Evolutionary conservation across 129 eudicot species (phyloP).

Genomic region (Flaveria ramosissima): DNA sequence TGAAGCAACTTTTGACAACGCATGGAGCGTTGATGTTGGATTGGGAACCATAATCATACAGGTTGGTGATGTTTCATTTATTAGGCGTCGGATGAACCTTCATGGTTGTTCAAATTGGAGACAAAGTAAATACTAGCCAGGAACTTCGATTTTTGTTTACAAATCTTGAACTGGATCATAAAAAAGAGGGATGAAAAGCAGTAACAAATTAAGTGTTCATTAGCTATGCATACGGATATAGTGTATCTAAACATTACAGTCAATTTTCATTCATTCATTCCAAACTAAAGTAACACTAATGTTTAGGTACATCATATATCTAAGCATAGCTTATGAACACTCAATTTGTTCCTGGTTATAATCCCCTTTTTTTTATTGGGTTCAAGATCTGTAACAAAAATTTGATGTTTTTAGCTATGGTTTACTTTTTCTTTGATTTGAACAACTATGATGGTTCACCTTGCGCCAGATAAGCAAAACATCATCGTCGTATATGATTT

Average conservation of each 20-base stretch:
- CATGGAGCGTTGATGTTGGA: slow-evolving; percentile 24
- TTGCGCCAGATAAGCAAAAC: slow-evolving; percentile 57
- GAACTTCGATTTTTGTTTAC: too few relatives aligned
- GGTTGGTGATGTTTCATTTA: slow-evolving; percentile 65
- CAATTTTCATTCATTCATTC: too few relatives aligned
- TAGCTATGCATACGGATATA: neutral
- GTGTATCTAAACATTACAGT: too few relatives aligned
- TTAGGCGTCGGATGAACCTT: slow-evolving; percentile 74
- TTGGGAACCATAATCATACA: slow-evolving; percentile 49
- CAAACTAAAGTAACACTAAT: too few relatives aligned
- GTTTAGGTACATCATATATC: too few relatives aligned
- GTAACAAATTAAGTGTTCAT: neutral
- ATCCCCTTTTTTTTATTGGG: neutral
- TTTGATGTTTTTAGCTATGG: slow-evolving; percentile 14
- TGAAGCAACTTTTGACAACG: slow-evolving; percentile 70
- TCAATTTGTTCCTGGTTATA: neutral
- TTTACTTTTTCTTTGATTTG: slow-evolving; percentile 11
- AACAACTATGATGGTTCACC: slow-evolving; percentile 79
- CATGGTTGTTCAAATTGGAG: slow-evolving; percentile 43
- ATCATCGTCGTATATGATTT: slow-evolving; percentile 65
- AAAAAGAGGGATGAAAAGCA: neutral
- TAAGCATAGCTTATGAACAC: neutral
- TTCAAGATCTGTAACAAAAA: neutral
- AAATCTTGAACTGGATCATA: neutral
- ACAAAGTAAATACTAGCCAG: slow-evolving; percentile 25